Base-by-base conservation (phyloP, 768 basidiomycete species). In the Pulveroboletus sp. region DNA sequence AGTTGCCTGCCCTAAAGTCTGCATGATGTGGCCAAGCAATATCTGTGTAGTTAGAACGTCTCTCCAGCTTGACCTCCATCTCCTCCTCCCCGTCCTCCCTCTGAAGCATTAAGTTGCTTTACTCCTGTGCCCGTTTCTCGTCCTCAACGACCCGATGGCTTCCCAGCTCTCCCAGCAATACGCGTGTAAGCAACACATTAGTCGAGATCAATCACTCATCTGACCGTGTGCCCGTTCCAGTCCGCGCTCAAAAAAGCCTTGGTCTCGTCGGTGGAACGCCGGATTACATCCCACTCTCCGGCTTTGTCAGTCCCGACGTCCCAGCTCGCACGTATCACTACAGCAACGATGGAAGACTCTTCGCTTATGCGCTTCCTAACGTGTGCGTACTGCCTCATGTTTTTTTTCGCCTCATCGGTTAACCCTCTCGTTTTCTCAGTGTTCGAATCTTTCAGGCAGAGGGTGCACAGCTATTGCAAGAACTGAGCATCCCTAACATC, bases 171-270 rank as follows among this genome's bases (percentile, higher is more conserved):
- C 86, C 56, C 85, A 89, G 75, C 88, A 91, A 75, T 90, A 88
- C 67, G 84, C 89, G 62, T 90, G 90, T 91, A 44, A 73, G 88
- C 79, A n/a, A n/a, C 20, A 5, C 47, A 19, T 45, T 17, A 12
- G 31, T 46, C 14, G n/a, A 50, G 47, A 58, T 53, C 51, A 40
- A 17, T 24, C 32, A 21, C 39, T 50, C 47, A 46, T 61, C 48
- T 63, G 45, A 63, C 36, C 21, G 29, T 29, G 55, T 42, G 37
- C 59, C 42, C 27, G 29, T 44, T 53, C 11, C 60, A 94, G 93
- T 83, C 75, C 91, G 95, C 68, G 90, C 94, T 37, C 94, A 97
- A 80, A 98, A 97, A 81, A 78, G 81, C 51, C 75, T 95, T 45
- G 91, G 90, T 57, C 81, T 97, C 60, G 81, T 94, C 63, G 78